Conservation (phyloP, 768 basidiomycete genomes). For the Leccinum sublutescens region DNA sequence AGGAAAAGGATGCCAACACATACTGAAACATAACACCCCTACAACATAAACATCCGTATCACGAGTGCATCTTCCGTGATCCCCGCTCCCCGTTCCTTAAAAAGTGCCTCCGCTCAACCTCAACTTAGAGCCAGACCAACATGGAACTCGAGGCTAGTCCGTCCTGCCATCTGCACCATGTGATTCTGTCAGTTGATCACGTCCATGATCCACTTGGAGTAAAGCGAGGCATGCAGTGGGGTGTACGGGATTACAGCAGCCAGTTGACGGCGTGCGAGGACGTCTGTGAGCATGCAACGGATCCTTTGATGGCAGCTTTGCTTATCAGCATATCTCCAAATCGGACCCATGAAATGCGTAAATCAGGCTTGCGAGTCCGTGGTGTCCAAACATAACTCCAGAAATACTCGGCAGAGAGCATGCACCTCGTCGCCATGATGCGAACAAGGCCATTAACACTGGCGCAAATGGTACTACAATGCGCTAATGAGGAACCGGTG, state of each 20-base stretch:
- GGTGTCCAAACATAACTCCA: slow-evolving; percentile 91
- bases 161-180: not conserved
- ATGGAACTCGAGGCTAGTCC: not conserved
- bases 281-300: too few species aligned
- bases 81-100: too few species aligned
- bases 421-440: too few species aligned
- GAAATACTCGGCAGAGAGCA: slow-evolving; percentile 18
- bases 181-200: not conserved
- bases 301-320: too few species aligned
- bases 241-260: too few species aligned
- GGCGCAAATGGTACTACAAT: slow-evolving; percentile 63
- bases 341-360: not conserved
- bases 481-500: not conserved
- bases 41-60: too few species aligned
- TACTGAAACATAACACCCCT: too few species aligned
- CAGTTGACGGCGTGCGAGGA: not conserved
- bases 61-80: too few species aligned
- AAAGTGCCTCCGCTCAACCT: not conserved
- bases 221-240: not conserved
- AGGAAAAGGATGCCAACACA: not conserved
- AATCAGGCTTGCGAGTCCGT: slow-evolving; percentile 28
- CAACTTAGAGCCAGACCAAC: not conserved
- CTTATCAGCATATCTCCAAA: too few species aligned
- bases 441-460: too few species aligned
- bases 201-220: not conserved